phyloP scores from a whole-genome alignment of 129 eudicot species.

The Tanacetum coccineum region DNA sequence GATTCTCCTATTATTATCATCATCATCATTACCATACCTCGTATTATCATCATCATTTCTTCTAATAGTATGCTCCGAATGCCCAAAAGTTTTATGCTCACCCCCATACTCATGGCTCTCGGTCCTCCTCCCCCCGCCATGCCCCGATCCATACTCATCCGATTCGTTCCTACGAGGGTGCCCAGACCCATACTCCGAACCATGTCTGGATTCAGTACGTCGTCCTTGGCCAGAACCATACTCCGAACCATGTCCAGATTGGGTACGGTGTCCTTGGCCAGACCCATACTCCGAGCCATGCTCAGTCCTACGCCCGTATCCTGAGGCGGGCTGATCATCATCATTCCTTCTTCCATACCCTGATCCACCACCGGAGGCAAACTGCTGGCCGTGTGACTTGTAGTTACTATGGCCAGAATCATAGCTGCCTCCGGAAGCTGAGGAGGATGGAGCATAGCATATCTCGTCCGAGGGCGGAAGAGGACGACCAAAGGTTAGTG shows the following conservation, averaged over 20 bases:
- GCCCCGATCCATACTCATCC: conserved; percentile 16
- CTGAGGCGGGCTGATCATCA: conserved; percentile 27
- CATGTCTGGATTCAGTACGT: no score
- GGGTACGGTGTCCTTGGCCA: conserved; percentile 37
- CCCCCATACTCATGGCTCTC: conserved; percentile 5
- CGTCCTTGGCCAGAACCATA: no score
- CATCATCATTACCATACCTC: conserved; percentile 28
- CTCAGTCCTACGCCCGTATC: conserved; percentile 34
- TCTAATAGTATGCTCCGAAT: neutral
- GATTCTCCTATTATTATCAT: neutral
- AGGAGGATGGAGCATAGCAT: conserved; percentile 49
- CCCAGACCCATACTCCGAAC: no score
- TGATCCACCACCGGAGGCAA: conserved; percentile 32
- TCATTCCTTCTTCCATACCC: conserved; percentile 38
- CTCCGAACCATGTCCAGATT: conserved; percentile 6
- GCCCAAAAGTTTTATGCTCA: neutral
- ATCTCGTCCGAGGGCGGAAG: conserved; percentile 65
- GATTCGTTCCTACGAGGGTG: no score
- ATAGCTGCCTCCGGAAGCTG: conserved; percentile 36
- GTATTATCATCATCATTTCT: conserved; percentile 9
- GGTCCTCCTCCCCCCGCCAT: conserved; percentile 26
- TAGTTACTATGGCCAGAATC: conserved; percentile 56
- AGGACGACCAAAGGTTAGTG: conserved; percentile 64
- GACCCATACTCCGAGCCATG: conserved; percentile 51
- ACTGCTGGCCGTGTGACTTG: conserved; percentile 52